These are phyloP conservation scores for Rubia tinctorum DNA, from an alignment of 305 asterid genomes.

Conservation along the genomic window DNA sequence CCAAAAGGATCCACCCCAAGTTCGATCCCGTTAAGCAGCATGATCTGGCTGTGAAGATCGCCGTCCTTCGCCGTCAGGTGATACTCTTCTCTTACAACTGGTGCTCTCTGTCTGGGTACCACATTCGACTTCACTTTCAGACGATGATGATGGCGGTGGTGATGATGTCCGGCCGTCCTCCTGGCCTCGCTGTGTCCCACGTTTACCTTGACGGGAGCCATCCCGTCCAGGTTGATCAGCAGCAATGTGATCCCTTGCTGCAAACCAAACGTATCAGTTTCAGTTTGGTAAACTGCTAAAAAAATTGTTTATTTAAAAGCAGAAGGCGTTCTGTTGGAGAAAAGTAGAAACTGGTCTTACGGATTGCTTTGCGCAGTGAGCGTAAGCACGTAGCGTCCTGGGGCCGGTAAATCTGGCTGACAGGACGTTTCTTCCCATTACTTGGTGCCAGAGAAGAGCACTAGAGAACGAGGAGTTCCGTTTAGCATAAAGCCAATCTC, in stretches of 20 bases:
- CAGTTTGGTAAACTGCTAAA: not conserved
- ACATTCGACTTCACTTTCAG: slow-evolving; percentile 18
- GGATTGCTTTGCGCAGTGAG: slow-evolving; percentile 77
- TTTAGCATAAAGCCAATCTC: not conserved
- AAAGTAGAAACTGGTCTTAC: slow-evolving; percentile 36
- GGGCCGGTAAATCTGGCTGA: slow-evolving; percentile 49
- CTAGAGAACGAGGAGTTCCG: slow-evolving; percentile 30
- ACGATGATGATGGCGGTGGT: slow-evolving; percentile 25
- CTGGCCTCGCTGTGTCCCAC: slow-evolving; percentile 29
- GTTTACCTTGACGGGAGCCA: slow-evolving; percentile 35
- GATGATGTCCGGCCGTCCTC: slow-evolving; percentile 24
- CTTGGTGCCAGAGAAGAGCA: slow-evolving; percentile 93
- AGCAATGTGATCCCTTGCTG: slow-evolving; percentile 68
- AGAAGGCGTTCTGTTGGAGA: too few relatives aligned
- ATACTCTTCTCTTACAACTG: slow-evolving; percentile 59
- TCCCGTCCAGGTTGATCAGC: slow-evolving; percentile 66
- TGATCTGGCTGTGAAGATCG: slow-evolving; percentile 59
- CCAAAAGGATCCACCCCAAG: slow-evolving; percentile 44
- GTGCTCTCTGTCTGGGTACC: slow-evolving; percentile 14
- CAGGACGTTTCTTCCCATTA: slow-evolving; percentile 71
- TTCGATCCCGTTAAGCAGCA: slow-evolving; percentile 61
- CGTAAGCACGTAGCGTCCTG: slow-evolving; percentile 66
- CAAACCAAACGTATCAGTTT: slow-evolving; percentile 15
- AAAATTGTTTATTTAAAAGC: too few relatives aligned
- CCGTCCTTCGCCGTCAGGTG: slow-evolving; percentile 70